phyloP scores from a whole-genome alignment of 1,139 yeast species.

The Petasospora rhodanensis region DNA sequence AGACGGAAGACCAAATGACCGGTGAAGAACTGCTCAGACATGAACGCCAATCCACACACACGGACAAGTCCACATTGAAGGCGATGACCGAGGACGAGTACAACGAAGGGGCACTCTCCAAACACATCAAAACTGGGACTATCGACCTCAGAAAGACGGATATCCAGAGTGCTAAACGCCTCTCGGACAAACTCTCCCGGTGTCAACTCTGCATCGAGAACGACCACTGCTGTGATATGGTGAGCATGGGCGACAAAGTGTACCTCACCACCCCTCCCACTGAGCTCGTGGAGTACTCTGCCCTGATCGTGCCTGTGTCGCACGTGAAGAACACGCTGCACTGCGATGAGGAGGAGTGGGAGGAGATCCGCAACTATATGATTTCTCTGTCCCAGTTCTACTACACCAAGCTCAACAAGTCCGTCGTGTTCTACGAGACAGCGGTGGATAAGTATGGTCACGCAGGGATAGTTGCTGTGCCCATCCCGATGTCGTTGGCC shows the following conservation, averaged over 20 bases:
- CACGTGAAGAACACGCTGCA: conserved; percentile 38
- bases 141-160: conserved; percentile 28
- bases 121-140: conserved; percentile 23
- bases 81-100: conserved; percentile 36
- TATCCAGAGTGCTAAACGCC: conserved; percentile 25
- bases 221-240: conserved; percentile 21
- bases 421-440: conserved; percentile 42
- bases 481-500: conserved; percentile 32
- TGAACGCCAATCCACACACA: conserved; percentile 29
- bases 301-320: conserved; percentile 38
- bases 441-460: conserved; percentile 35
- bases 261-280: conserved; percentile 32
- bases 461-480: conserved; percentile 40
- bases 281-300: conserved; percentile 31
- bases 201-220: conserved; percentile 39
- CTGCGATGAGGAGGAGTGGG: conserved; percentile 41
- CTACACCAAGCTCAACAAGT: conserved; percentile 29
- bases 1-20: conserved; percentile 26
- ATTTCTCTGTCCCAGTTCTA: conserved; percentile 37
- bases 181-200: conserved; percentile 29
- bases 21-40: conserved; percentile 33
- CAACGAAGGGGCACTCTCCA: conserved; percentile 34
- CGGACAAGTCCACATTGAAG: conserved; percentile 24
- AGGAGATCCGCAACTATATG: conserved; percentile 41
- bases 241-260: conserved; percentile 21